These are phyloP conservation scores for Salvia miltiorrhiza DNA, from an alignment of 257 asterid species.

Conservation along the genomic window DNA sequence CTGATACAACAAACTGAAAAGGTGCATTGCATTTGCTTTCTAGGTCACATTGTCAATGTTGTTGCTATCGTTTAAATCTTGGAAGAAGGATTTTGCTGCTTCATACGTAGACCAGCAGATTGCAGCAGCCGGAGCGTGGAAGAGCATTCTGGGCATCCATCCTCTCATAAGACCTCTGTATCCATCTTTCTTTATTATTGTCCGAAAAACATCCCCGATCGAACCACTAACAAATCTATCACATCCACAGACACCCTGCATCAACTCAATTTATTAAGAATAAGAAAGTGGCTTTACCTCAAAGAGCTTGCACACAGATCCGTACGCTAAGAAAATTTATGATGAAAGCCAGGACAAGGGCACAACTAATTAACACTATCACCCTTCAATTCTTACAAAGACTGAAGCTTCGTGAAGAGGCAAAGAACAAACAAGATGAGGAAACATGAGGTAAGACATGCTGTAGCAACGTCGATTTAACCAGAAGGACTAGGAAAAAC, in stretches of 20 bases:
- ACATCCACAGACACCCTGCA: slow-evolving; percentile 96
- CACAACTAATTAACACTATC: not conserved
- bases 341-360: not conserved
- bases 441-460: not conserved
- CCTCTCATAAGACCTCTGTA: slow-evolving; percentile 89
- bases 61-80: slow-evolving; percentile 37
- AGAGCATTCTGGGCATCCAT: slow-evolving; percentile 95
- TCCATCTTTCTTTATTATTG: slow-evolving; percentile 82
- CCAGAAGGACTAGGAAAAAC: not conserved
- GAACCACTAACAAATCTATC: slow-evolving; percentile 79
- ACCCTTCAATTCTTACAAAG: not conserved
- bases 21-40: slow-evolving; percentile 2
- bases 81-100: slow-evolving; percentile 81
- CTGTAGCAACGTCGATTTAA: not conserved
- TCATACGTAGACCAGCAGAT: slow-evolving; percentile 98
- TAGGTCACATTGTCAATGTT: slow-evolving; percentile 32
- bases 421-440: not conserved
- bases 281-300: not conserved
- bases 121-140: slow-evolving; percentile 99
- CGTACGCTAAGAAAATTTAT: not conserved
- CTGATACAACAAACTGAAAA: slow-evolving; percentile 24
- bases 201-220: slow-evolving; percentile 63
- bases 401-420: not conserved
- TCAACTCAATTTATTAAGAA: slow-evolving; percentile 2
- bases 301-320: not conserved